Conservation (phyloP, 1,284 basidiomycete genomes). For the Sporisorium exsertum region DNA sequence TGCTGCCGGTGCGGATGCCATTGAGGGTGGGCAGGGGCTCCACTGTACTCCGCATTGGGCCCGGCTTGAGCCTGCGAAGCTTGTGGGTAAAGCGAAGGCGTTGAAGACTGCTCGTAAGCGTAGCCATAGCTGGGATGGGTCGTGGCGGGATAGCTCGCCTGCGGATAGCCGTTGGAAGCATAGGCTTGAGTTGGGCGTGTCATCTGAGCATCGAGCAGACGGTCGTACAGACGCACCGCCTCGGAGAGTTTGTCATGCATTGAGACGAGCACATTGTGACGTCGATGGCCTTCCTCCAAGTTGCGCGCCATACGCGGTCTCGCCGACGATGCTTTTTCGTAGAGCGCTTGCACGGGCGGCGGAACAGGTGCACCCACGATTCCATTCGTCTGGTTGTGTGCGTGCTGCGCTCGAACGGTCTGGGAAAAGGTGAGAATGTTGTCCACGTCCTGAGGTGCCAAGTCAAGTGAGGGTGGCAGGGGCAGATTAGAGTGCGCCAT, state of each 20-base stretch:
- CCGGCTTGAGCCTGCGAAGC: constrained; percentile 11
- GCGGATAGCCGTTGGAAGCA: constrained; percentile 13
- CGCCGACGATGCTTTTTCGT: constrained; percentile 83
- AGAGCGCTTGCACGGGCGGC: constrained; percentile 73
- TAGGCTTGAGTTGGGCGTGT: constrained; percentile 34
- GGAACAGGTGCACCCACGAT: constrained; percentile 31
- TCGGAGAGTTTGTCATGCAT: constrained; percentile 94
- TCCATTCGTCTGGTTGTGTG: constrained; percentile 48
- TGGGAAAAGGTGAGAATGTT: constrained; percentile 66
- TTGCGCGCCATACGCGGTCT: constrained; percentile 86
- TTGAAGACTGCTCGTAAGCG: constrained; percentile 19
- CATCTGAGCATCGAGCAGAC: constrained; percentile 85
- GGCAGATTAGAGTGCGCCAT: constrained; percentile 25
- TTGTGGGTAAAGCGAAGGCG: constrained; percentile 29
- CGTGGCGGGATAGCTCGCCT: constrained; percentile 6
- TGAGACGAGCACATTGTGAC: constrained; percentile 86
- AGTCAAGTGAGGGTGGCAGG: constrained; percentile 61
- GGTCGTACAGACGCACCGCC: constrained; percentile 89
- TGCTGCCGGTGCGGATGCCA: constrained; percentile 26
- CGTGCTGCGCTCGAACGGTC: constrained; percentile 51
- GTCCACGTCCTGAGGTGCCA: constrained; percentile 63
- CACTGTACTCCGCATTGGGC: constrained; percentile 1
- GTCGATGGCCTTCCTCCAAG: constrained; percentile 85
- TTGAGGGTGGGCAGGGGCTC: constrained; percentile 9
- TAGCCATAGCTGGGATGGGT: constrained; percentile 21